Evolutionary conservation across 805 yeast species (phyloP).

Genomic region (Candida saitoana): DNA sequence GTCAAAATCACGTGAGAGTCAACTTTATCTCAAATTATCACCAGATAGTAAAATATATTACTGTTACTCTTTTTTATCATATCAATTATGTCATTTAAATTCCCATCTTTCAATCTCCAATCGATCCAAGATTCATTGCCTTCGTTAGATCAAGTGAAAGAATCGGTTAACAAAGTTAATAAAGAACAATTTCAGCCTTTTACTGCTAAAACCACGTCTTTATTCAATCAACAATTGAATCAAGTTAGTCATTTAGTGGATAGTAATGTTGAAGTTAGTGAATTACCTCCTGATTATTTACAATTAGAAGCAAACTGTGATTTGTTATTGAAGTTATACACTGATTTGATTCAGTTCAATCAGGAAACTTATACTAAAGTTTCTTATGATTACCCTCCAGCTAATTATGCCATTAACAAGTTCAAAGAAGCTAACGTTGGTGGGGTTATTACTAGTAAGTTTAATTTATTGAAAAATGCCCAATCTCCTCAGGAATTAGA

Average conservation of each 20-base stretch:
- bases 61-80: no score
- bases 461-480: constrained; percentile 59
- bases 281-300: constrained; percentile 69
- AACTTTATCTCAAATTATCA: no score
- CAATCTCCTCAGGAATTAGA: constrained; percentile 65
- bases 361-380: constrained; percentile 64
- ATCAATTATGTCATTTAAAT: constrained; percentile 40
- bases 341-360: constrained; percentile 40
- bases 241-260: constrained; percentile 40
- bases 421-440: constrained; percentile 65
- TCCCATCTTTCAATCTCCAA: constrained; percentile 34
- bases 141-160: constrained; percentile 36
- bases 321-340: constrained; percentile 56
- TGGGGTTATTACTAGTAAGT: constrained; percentile 50
- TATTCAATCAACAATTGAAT: constrained; percentile 60
- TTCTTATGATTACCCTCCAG: constrained; percentile 80
- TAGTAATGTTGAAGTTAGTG: constrained; percentile 57
- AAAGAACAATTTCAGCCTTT: constrained; percentile 47
- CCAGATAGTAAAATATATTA: no score
- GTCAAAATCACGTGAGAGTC: no score
- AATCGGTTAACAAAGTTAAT: constrained; percentile 32
- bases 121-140: constrained; percentile 41
- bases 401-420: constrained; percentile 43
- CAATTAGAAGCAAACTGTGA: constrained; percentile 66
- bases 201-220: constrained; percentile 55